Conservation (phyloP, 1,139 yeast species). For the Debaryomyces coudertii region DNA sequence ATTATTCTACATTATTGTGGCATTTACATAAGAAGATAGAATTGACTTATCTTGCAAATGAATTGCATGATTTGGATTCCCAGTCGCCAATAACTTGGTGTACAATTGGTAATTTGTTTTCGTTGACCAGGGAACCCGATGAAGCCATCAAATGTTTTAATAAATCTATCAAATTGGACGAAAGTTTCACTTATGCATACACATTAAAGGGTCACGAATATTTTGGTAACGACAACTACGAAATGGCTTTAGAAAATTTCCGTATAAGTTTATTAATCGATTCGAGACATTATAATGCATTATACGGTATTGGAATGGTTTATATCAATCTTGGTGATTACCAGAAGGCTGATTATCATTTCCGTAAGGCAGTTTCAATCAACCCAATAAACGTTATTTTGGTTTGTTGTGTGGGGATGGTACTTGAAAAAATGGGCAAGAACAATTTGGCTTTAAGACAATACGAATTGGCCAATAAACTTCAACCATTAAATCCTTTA, state of each 20-base stretch:
- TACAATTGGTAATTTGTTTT: constrained; percentile 84
- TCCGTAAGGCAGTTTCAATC: constrained; percentile 82
- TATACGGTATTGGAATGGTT: constrained; percentile 96
- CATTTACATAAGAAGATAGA: constrained; percentile 85
- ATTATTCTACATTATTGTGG: constrained; percentile 89
- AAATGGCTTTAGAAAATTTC: constrained; percentile 84
- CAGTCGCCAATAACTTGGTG: constrained; percentile 88
- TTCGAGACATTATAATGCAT: constrained; percentile 87
- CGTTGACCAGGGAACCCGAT: constrained; percentile 81
- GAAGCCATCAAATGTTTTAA: constrained; percentile 89
- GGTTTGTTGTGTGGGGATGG: constrained; percentile 94
- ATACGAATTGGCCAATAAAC: constrained; percentile 78
- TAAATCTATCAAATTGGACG: constrained; percentile 72
- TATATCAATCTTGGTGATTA: constrained; percentile 85
- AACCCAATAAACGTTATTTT: constrained; percentile 90
- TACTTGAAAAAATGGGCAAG: constrained; percentile 74
- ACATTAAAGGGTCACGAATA: constrained; percentile 94
- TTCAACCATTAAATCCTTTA: constrained; percentile 85
- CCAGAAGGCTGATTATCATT: constrained; percentile 82
- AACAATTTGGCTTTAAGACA: constrained; percentile 76
- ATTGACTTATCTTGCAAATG: constrained; percentile 80
- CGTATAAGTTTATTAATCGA: constrained; percentile 77
- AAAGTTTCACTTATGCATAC: constrained; percentile 83
- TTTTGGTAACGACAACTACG: constrained; percentile 86
- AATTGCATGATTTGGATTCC: constrained; percentile 67